These are phyloP conservation scores for Vitellaria paradoxa DNA, from an alignment of 179 eudicot species.

Conservation along the genomic window DNA sequence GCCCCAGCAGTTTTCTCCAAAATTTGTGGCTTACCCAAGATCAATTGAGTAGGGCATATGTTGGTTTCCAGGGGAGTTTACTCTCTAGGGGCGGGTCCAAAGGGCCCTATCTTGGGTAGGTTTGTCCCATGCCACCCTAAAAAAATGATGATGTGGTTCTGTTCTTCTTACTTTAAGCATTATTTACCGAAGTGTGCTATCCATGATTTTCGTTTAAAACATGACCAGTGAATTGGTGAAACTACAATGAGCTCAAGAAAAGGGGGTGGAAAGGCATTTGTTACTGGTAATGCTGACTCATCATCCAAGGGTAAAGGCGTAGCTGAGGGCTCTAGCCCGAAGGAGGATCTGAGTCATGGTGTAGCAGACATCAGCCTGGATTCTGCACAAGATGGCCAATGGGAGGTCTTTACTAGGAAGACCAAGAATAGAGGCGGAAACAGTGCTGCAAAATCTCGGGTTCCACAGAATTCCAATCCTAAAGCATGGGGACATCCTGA, in stretches of 20 bases:
- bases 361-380: slow-evolving; percentile 37
- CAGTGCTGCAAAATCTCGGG: slow-evolving; percentile 30
- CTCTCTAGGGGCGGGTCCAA: no score
- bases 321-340: slow-evolving; percentile 7
- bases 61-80: no score
- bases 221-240: slow-evolving; percentile 3
- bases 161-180: not conserved
- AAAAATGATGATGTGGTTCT: not conserved
- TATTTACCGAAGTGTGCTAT: not conserved
- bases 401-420: slow-evolving; percentile 48
- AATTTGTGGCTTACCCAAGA: no score
- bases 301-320: slow-evolving; percentile 21
- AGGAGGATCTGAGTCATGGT: slow-evolving; percentile 36
- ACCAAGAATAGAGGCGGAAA: slow-evolving; percentile 40
- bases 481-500: slow-evolving; percentile 53
- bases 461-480: slow-evolving; percentile 30
- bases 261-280: slow-evolving; percentile 16
- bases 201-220: not conserved
- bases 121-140: no score
- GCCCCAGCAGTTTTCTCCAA: not conserved
- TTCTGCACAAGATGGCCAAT: slow-evolving; percentile 42
- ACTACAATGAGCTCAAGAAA: slow-evolving; percentile 27
- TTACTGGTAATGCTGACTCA: slow-evolving; percentile 12
- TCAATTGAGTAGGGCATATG: no score
- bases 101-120: no score